Evolutionary conservation across 2,329 filamentous ascomycete species (phyloP), one percentile per base, ranked within the genome.

Genomic region (Cladosporium sp.): DNA sequence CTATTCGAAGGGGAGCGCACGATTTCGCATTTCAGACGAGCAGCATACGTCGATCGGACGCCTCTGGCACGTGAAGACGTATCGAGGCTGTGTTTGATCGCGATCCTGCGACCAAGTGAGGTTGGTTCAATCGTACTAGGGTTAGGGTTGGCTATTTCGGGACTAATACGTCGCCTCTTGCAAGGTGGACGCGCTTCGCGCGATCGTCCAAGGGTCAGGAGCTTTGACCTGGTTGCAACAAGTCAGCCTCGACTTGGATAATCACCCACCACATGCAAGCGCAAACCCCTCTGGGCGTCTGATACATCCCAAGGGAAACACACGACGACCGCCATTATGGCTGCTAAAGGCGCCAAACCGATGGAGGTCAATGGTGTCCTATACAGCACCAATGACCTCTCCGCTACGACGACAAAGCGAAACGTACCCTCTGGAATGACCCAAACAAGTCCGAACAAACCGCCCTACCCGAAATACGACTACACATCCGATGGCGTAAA

Each of bases 401-500:
- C 48, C 48, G 48, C 48, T 38, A 14, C 40, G 35, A 50, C 48
- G 42, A 50, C 38, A 31, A 50, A 16, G 42, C 10, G 35, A 16
- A 42, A 14, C 28, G 42, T 8, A 11, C 11, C 38, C 37, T 34
- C 13, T 11, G 33, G 19, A 41, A 6, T 42, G 13, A 28, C 32
- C 32, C 61, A 65, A 42, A 54, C 62, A 19, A 59, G 56, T 46
- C 59, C 61, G 51, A 68, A 67, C 60, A 68, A 70, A 57, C 66
- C 63, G 9, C 58, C 62, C 11, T 54, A 70, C 52, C 57, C 62
- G 56, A 48, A 57, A 51, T 58, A 59, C 58, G 82, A 85, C 64
- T 91, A 89, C 74, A 80, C 83, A 53, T 90, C 87, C 2, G 83
- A 89, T 46, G 87, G 87, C 46, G 87, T 97, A 51, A 79, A 82